Base-by-base conservation (phyloP, 192 early-diverging fungal genomes). In the Gamsiella multidivaricata region DNA sequence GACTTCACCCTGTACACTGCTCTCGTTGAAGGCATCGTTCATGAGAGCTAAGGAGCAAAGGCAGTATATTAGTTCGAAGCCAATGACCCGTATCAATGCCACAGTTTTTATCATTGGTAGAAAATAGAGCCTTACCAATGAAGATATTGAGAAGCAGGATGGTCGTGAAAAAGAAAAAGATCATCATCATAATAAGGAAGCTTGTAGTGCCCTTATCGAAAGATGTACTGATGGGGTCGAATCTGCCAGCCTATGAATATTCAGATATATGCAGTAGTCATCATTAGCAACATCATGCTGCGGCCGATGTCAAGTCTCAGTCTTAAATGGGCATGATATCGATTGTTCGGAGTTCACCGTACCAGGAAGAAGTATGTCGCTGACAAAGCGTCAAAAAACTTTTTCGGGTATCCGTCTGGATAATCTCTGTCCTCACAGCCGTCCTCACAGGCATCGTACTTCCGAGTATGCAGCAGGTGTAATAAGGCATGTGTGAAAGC, bases 11-110 rank as follows among this genome's bases (percentile, higher is more conserved):
- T 66, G 47, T 39, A 55, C 52, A 41, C 55, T 75, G 28, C 72
- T 75, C 43, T 75, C 72, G 28, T 59, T 75, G 28, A 55, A 75
- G 1, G 63, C 72, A 25, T 75, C 72, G 51, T 75, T 75, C 72
- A 75, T 75, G 33, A 75, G 34, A 14, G 72, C 72, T 75, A 47
- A 41, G 45, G 26, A 5, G 11, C 15, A 22, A 3, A 26, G 11
- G 11, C 9, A 17, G 53, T 8, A 17, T 20, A 49, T 15, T 14
- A n/a, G n/a, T n/a, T n/a, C n/a, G n/a, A n/a, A n/a, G n/a, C n/a
- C n/a, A n/a, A n/a, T n/a, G n/a, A n/a, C n/a, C n/a, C n/a, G n/a
- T n/a, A n/a, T n/a, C n/a, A n/a, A n/a, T n/a, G n/a, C n/a, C n/a
- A n/a, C n/a, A n/a, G n/a, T n/a, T n/a, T n/a, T n/a, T n/a, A n/a